These are phyloP conservation scores for Filobasidium wieringae DNA, from an alignment of 768 basidiomycete species.

Conservation along the genomic window DNA sequence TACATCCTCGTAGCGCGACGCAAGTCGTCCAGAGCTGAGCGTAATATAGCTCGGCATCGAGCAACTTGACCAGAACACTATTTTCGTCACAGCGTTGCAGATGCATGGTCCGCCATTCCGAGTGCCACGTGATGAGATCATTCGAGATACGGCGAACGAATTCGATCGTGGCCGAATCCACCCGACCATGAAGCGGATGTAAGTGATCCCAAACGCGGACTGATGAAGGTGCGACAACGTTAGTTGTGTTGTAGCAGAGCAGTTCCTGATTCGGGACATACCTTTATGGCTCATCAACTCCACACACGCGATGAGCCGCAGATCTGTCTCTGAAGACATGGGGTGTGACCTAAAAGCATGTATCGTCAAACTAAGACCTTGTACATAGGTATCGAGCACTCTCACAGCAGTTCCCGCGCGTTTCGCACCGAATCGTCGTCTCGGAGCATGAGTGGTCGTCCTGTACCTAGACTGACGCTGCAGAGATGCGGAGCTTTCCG, in stretches of 20 bases:
- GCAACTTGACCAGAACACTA: constrained; percentile 70
- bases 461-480: constrained; percentile 84
- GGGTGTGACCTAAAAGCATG: constrained; percentile 47
- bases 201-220: constrained; percentile 90
- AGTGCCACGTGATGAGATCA: constrained; percentile 83
- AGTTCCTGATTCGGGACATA: no score
- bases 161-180: constrained; percentile 69
- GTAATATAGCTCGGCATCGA: constrained; percentile 78
- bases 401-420: constrained; percentile 59
- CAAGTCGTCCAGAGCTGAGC: constrained; percentile 92
- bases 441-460: constrained; percentile 75
- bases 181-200: constrained; percentile 69
- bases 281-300: constrained; percentile 87
- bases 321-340: constrained; percentile 80
- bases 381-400: not conserved
- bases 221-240: constrained; percentile 31
- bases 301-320: constrained; percentile 72
- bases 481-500: not conserved
- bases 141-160: constrained; percentile 77
- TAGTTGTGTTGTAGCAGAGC: no score
- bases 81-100: constrained; percentile 62
- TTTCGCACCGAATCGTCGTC: constrained; percentile 79
- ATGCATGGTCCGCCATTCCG: constrained; percentile 75
- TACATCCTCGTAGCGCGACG: constrained; percentile 75
- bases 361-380: not conserved